Conservation (phyloP, 331 rosid species). For the Quercus phellos region DNA sequence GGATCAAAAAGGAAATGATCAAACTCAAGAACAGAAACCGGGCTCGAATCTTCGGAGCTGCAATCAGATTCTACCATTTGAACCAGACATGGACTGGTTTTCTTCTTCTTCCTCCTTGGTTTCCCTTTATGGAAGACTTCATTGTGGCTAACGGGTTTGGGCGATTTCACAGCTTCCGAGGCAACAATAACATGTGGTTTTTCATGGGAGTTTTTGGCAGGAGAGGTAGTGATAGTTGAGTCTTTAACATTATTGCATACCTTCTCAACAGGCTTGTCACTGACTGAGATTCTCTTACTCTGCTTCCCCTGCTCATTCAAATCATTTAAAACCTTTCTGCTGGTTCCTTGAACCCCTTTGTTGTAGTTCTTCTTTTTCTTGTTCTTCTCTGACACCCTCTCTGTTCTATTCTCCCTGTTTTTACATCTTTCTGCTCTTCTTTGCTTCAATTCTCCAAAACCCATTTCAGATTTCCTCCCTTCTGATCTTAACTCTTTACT, state of each 20-base stretch:
- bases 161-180: constrained; percentile 20
- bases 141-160: constrained; percentile 2
- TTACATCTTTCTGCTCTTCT: constrained; percentile 23
- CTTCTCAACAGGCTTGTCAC: constrained; percentile 20
- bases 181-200: constrained; percentile 12
- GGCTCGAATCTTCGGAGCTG: constrained; percentile 69
- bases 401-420: constrained; percentile 35
- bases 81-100: constrained; percentile 10
- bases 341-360: constrained; percentile 3
- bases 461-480: constrained; percentile 22
- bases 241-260: constrained; percentile 9
- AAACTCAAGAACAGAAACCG: constrained; percentile 81
- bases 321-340: constrained; percentile 7
- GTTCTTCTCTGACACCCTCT: constrained; percentile 18
- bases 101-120: constrained; percentile 27
- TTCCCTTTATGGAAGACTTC: constrained; percentile 23
- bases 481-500: constrained; percentile 26
- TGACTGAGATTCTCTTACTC: constrained; percentile 22
- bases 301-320: constrained; percentile 28
- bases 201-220: constrained; percentile 9
- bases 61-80: constrained; percentile 34
- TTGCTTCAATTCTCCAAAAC: constrained; percentile 34
- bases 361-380: constrained; percentile 7
- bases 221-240: constrained; percentile 20
- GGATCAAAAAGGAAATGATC: constrained; percentile 32